These are phyloP conservation scores for Chlamydomonas asymmetrica DNA, from an alignment of 139 green algal genomes.

Conservation along the genomic window DNA sequence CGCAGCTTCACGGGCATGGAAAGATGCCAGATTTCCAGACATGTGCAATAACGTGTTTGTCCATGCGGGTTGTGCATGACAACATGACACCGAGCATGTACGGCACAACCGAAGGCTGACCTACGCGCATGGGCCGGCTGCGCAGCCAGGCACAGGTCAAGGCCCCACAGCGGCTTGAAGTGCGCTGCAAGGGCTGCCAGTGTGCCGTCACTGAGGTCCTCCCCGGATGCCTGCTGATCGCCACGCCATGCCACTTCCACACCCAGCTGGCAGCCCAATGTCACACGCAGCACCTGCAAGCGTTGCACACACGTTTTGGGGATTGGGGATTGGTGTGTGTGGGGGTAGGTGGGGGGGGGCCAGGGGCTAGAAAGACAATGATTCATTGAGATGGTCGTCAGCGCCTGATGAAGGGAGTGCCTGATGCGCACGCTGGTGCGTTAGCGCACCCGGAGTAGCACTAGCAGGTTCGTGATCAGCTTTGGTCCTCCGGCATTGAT, in stretches of 20 bases:
- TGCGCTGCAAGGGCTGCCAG: not conserved
- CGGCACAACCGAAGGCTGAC: not conserved
- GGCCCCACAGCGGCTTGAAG: not conserved
- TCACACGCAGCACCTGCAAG: slow-evolving; percentile 8
- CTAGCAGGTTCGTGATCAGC: slow-evolving; percentile 24
- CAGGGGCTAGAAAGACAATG: no score
- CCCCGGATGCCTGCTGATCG: not conserved
- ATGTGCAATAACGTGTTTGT: no score
- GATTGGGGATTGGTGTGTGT: not conserved
- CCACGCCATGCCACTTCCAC: slow-evolving; percentile 12
- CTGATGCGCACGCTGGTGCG: not conserved
- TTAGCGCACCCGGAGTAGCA: slow-evolving; percentile 8
- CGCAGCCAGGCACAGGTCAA: not conserved
- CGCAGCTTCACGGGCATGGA: no score
- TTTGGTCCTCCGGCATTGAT: slow-evolving; percentile 9
- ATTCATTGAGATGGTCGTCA: not conserved
- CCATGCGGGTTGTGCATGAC: not conserved
- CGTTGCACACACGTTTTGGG: not conserved
- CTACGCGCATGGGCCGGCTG: not conserved
- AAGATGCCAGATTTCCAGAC: no score
- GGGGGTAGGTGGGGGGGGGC: not conserved
- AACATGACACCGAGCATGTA: not conserved
- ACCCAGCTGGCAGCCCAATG: slow-evolving; percentile 2
- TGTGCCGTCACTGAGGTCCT: not conserved
- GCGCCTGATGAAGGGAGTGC: no score